A percentile compares a stretch with the other conserved stretches of the same genome.
Evolutionary conservation across 2,329 filamentous ascomycete genomes (phyloP).

Genomic region (Pseudogymnoascus sp.): DNA sequence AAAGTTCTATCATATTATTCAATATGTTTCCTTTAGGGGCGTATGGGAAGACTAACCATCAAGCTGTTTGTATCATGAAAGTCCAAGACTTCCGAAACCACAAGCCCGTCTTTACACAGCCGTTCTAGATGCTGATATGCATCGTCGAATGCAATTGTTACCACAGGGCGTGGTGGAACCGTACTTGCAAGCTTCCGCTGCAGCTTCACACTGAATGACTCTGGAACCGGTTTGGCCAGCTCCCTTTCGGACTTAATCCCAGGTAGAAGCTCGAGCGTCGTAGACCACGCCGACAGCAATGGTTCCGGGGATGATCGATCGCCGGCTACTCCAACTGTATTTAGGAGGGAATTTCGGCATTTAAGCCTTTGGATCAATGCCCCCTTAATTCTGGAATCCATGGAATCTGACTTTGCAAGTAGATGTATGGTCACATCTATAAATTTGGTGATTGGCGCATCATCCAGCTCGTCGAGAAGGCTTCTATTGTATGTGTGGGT

Average conservation of each 20-base stretch:
- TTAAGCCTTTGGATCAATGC: constrained; percentile 59
- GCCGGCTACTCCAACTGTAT: constrained; percentile 39
- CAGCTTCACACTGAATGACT: constrained; percentile 83
- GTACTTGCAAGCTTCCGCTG: constrained; percentile 90
- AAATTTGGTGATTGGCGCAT: constrained; percentile 29
- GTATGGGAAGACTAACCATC: constrained; percentile 42
- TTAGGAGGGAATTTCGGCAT: constrained; percentile 57
- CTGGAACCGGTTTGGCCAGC: constrained; percentile 57
- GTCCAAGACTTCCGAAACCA: constrained; percentile 58
- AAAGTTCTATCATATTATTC: constrained; percentile 49
- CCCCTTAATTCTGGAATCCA: constrained; percentile 30
- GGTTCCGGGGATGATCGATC: constrained; percentile 36
- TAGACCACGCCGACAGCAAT: constrained; percentile 35
- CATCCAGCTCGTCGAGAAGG: constrained; percentile 57
- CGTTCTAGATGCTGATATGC: constrained; percentile 62
- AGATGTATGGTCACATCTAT: constrained; percentile 27
- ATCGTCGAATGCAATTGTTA: constrained; percentile 64
- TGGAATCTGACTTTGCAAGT: constrained; percentile 17
- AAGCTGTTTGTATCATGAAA: constrained; percentile 62
- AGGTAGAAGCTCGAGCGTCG: constrained; percentile 38
- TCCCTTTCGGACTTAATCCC: constrained; percentile 50
- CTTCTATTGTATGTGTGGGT: constrained; percentile 81
- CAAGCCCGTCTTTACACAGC: constrained; percentile 63
- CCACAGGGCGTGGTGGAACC: constrained; percentile 84
- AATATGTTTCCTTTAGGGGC: constrained; percentile 5